phyloP scores from a whole-genome alignment of 164 flowering plant genomes.

The Vitis labrusca region DNA sequence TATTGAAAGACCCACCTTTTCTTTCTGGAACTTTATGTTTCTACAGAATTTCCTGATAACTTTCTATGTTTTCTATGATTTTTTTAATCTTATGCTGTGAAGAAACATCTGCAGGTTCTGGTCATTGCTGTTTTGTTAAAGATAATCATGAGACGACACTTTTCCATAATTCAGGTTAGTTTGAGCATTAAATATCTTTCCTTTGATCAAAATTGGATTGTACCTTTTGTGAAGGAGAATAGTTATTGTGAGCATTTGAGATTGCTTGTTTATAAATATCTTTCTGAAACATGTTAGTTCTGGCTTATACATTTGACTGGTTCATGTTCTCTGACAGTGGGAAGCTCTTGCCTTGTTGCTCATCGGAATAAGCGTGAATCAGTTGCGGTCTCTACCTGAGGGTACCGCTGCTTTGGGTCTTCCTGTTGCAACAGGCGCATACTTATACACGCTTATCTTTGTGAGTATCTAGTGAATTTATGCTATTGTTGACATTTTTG shows the following conservation, averaged over 20 bases:
- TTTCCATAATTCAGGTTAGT: conserved; percentile 90
- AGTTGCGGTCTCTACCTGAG: conserved; percentile 83
- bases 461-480: conserved; percentile 48
- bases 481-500: not conserved
- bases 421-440: conserved; percentile 84
- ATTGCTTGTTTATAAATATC: no score
- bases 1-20: no score
- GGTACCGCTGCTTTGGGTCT: conserved; percentile 77
- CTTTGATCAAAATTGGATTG: no score
- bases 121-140: conserved; percentile 91
- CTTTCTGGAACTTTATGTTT: no score
- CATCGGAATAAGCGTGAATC: conserved; percentile 94
- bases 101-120: conserved; percentile 64
- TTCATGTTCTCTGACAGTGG: conserved; percentile 59
- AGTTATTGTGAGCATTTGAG: no score
- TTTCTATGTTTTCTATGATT: no score
- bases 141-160: conserved; percentile 83
- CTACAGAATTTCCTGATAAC: no score
- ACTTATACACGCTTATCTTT: conserved; percentile 84
- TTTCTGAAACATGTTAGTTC: not conserved
- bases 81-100: not conserved
- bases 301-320: not conserved
- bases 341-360: conserved; percentile 98
- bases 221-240: no score
- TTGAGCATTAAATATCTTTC: not conserved